Percentiles rank a stretch among this genome's conserved stretches.
phyloP scores from a whole-genome alignment of 2,329 filamentous ascomycete species.

The Periconia sp. region DNA sequence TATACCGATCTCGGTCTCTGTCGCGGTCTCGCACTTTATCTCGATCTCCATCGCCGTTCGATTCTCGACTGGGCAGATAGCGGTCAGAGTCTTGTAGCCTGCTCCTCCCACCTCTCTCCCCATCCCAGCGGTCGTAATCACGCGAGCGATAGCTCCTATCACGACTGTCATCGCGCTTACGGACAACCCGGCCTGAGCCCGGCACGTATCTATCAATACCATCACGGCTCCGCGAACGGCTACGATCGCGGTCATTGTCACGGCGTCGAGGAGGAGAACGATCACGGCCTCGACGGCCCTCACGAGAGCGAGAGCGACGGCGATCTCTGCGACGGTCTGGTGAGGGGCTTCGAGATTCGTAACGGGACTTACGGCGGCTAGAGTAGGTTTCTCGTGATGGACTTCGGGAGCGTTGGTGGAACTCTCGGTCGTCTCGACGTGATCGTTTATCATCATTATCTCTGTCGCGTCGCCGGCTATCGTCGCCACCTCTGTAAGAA shows the following conservation, averaged over 20 bases:
- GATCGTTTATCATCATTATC: constrained; percentile 34
- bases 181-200: constrained; percentile 19
- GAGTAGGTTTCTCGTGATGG: constrained; percentile 37
- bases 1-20: constrained; percentile 20
- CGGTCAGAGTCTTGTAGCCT: constrained; percentile 38
- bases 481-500: constrained; percentile 23
- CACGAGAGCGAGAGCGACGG: constrained; percentile 10
- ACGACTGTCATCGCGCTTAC: constrained; percentile 23
- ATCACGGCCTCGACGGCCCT: constrained; percentile 8
- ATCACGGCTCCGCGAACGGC: constrained; percentile 41
- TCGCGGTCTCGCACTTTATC: constrained; percentile 14
- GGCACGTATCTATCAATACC: constrained; percentile 48
- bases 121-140: constrained; percentile 48
- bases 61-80: constrained; percentile 32
- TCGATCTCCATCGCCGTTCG: constrained; percentile 5
- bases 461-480: constrained; percentile 28
- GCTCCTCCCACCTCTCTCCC: constrained; percentile 25
- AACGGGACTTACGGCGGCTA: constrained; percentile 36
- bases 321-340: constrained; percentile 28
- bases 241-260: constrained; percentile 15
- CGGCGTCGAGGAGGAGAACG: constrained; percentile 6
- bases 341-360: constrained; percentile 33
- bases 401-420: constrained; percentile 29
- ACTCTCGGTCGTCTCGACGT: constrained; percentile 29
- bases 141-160: constrained; percentile 48